These are phyloP conservation scores for Cryptococcus depauperatus DNA, from an alignment of 1,284 basidiomycete genomes.

Conservation along the genomic window DNA sequence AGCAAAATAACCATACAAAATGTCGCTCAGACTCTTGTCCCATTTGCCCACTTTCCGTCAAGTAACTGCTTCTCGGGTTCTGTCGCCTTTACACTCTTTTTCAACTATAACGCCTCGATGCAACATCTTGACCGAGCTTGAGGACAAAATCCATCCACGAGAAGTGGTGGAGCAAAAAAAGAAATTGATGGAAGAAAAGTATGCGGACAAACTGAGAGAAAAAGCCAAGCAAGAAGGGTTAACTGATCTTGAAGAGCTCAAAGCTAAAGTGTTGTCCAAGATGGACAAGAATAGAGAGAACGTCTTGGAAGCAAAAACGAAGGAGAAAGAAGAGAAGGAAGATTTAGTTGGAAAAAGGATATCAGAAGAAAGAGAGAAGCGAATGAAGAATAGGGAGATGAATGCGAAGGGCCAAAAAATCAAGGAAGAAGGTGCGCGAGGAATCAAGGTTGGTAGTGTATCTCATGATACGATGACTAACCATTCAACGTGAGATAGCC, in stretches of 20 bases:
- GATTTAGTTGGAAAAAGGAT: slow-evolving; percentile 1
- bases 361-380: slow-evolving; percentile 8
- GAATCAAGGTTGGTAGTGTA: too few species aligned
- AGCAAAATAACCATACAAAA: background rate
- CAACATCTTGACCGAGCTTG: slow-evolving; percentile 28
- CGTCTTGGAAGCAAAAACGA: slow-evolving; percentile 6
- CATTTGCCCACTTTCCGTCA: background rate
- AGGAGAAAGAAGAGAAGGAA: background rate
- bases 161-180: slow-evolving; percentile 40
- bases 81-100: background rate
- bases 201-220: slow-evolving; percentile 42
- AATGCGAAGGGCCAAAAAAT: slow-evolving; percentile 32
- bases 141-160: slow-evolving; percentile 36
- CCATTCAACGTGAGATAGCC: slow-evolving; percentile 50
- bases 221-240: slow-evolving; percentile 39
- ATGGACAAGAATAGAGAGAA: slow-evolving; percentile 21
- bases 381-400: slow-evolving; percentile 8
- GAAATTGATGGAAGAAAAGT: slow-evolving; percentile 42
- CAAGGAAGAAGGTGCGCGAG: slow-evolving; percentile 43
- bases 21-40: background rate
- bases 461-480: background rate
- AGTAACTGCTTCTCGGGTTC: background rate
- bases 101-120: slow-evolving; percentile 6
- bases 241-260: slow-evolving; percentile 39
- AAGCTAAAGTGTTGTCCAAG: slow-evolving; percentile 36